Evolutionary conservation across 441 rosid species (phyloP), one percentile per base, ranked within the genome.

Genomic region (Dalechampia spathulata): DNA sequence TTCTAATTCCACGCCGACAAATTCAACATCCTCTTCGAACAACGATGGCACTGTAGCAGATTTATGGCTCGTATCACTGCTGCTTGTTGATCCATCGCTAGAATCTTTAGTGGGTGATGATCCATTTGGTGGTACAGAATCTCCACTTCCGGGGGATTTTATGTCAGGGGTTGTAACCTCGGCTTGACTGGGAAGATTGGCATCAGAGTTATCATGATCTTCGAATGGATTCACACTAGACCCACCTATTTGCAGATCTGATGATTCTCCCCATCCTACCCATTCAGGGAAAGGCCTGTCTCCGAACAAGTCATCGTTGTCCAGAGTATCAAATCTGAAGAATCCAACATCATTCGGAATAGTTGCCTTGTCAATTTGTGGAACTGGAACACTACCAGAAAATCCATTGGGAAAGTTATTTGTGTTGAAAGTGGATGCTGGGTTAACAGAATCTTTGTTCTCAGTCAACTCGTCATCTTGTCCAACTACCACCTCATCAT

Each of bases 11-110:
- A 90, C 93, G 1, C 99, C 99, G 2, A 93, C 95, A 63, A 87
- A 90, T 69, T 93, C 99, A 49, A 93, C 95, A 63, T 90, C 99
- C 73, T 90, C 99, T 64, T 93, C 99, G 20, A 93, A 90, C 62
- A 93, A 60, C 26, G 96, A 83, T 5, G 81, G 77, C 10, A 74
- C 73, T 0, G 81, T 17, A n/a, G 80, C 72, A 44, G 88, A 70
- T 69, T 63, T 78, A 52, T 73, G 66, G 60, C 77, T 72, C 22
- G 66, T n/a, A 30, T 71, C 77, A 17, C 72, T 73, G 67, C 72
- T 73, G 67, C 70, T 64, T 30, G 9, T 70, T 6, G 79, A 66
- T 22, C 75, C 72, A 41, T 71, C 82, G 32, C 70, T 69, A 19
- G 73, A 65, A 34, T 55, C 71, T 66, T 55, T 70, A 51, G 78